These are phyloP conservation scores for Colletotrichum costaricense DNA, from an alignment of 2,329 filamentous ascomycete genomes.

Conservation along the genomic window DNA sequence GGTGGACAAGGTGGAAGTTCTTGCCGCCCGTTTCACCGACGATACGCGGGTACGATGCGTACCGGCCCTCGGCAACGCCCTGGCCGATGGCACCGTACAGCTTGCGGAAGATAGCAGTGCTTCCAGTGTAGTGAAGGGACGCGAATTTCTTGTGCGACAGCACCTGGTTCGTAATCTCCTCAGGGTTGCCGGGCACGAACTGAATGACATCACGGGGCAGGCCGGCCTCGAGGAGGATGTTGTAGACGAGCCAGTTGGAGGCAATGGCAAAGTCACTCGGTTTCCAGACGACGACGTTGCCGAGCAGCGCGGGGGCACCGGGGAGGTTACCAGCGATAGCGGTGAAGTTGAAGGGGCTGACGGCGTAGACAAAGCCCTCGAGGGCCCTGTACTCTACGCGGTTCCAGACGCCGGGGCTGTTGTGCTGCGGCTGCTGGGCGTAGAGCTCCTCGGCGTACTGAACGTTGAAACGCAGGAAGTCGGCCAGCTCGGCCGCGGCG, in stretches of 20 bases:
- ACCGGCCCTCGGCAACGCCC: slow-evolving; percentile 84
- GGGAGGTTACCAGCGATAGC: slow-evolving; percentile 91
- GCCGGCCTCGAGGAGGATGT: slow-evolving; percentile 91
- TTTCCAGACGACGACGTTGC: slow-evolving; percentile 97
- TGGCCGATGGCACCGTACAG: slow-evolving; percentile 88
- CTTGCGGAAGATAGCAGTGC: slow-evolving; percentile 89
- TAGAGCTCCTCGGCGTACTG: slow-evolving; percentile 94
- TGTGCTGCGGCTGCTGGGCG: slow-evolving; percentile 84
- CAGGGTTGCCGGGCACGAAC: slow-evolving; percentile 90
- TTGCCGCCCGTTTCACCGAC: slow-evolving; percentile 93
- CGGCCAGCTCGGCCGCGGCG: slow-evolving; percentile 88
- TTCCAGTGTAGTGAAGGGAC: slow-evolving; percentile 94
- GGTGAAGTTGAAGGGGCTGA: slow-evolving; percentile 97
- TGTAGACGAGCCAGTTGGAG: slow-evolving; percentile 91
- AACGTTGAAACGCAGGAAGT: slow-evolving; percentile 95
- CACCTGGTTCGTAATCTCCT: slow-evolving; percentile 82
- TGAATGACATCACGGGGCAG: slow-evolving; percentile 91
- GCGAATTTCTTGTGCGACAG: slow-evolving; percentile 85
- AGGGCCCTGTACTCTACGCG: slow-evolving; percentile 89
- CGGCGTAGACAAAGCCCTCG: slow-evolving; percentile 94
- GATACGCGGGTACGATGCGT: slow-evolving; percentile 86
- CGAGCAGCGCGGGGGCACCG: slow-evolving; percentile 85
- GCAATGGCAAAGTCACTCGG: slow-evolving; percentile 89
- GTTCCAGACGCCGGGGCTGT: slow-evolving; percentile 90
- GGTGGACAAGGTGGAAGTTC: slow-evolving; percentile 90